Percentiles rank a stretch among this genome's conserved stretches.
Conservation (phyloP, 106 monocot species). For the Acorus calamus region DNA sequence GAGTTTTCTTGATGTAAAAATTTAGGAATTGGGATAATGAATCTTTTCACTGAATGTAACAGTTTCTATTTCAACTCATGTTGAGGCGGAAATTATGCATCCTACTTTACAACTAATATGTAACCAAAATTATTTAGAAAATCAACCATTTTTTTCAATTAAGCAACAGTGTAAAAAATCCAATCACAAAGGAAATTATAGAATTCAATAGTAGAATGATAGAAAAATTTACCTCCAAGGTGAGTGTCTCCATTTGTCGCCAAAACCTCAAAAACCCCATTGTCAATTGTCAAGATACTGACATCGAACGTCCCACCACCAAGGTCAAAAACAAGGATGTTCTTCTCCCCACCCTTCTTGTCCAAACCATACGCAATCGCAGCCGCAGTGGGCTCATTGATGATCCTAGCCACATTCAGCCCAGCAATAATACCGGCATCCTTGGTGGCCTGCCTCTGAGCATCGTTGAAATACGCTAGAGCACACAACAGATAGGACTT, state of each 20-base stretch:
- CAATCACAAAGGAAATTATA: not conserved
- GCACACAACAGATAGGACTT: not conserved
- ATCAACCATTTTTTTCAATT: too few relatives aligned
- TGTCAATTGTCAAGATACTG: conserved; percentile 27
- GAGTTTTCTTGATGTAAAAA: too few relatives aligned
- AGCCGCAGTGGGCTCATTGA: conserved; percentile 22
- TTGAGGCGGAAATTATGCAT: too few relatives aligned
- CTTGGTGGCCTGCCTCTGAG: conserved; percentile 33
- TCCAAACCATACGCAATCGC: conserved; percentile 31
- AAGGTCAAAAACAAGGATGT: conserved; percentile 12
- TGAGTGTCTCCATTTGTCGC: conserved; percentile 55
- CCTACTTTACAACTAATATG: too few relatives aligned
- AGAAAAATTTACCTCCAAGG: conserved; percentile 24
- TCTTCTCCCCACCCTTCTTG: conserved; percentile 31
- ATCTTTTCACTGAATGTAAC: too few relatives aligned
- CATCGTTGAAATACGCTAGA: conserved; percentile 29
- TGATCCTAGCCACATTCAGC: conserved; percentile 7
- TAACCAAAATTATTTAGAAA: too few relatives aligned
- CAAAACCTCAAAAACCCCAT: conserved; percentile 44
- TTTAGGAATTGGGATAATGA: too few relatives aligned
- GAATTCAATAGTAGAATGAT: not conserved
- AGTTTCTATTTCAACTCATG: too few relatives aligned
- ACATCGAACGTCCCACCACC: conserved; percentile 25
- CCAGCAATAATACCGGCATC: conserved; percentile 27
- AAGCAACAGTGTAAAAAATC: too few relatives aligned